Evolutionary conservation across 345 rosid species (phyloP).

Genomic region (Moricandia moricandioides): DNA sequence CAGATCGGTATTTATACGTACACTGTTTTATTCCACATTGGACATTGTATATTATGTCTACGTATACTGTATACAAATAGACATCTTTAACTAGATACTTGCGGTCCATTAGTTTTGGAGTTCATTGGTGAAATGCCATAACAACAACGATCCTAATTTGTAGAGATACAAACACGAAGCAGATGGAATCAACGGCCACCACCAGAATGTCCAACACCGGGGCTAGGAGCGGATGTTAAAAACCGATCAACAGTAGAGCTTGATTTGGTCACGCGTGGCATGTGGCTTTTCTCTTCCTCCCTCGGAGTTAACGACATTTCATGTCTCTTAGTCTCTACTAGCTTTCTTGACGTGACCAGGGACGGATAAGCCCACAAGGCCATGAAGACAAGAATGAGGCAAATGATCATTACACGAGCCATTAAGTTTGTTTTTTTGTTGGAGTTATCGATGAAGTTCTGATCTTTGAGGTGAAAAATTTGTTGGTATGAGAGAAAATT

Average conservation of each 20-base stretch:
- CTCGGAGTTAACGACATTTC: neutral
- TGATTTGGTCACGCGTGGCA: neutral
- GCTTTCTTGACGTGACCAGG: neutral
- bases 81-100: neutral
- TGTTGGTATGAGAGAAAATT: neutral
- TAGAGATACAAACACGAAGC: neutral
- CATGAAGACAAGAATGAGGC: neutral
- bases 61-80: neutral
- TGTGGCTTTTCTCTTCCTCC: neutral
- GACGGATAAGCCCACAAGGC: neutral
- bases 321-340: neutral
- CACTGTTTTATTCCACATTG: neutral
- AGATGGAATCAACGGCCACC: neutral
- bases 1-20: neutral
- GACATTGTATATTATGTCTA: neutral
- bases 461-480: neutral
- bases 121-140: neutral
- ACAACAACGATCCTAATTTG: neutral
- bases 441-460: neutral
- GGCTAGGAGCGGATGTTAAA: neutral
- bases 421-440: neutral
- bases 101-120: neutral
- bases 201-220: neutral
- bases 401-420: neutral
- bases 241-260: neutral